Evolutionary conservation across 2,329 filamentous ascomycete species (phyloP).

Genomic region (Teratosphaeria viscida): DNA sequence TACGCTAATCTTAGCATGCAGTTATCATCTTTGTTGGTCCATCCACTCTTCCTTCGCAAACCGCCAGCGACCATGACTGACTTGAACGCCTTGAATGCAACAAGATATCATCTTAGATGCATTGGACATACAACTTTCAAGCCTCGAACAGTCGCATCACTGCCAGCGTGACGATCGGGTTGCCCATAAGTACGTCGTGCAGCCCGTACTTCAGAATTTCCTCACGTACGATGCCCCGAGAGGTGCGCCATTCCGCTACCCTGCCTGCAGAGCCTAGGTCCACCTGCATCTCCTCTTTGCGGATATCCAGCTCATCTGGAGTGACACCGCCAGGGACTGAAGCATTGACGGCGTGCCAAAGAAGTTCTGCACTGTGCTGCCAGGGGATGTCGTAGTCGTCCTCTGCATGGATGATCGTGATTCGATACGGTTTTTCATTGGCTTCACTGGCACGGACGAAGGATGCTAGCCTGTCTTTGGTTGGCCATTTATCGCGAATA

Average conservation of each 20-base stretch:
- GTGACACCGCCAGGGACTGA: constrained; percentile 27
- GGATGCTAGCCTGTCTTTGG: constrained; percentile 37
- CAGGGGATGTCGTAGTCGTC: constrained; percentile 45
- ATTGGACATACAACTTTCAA: not conserved
- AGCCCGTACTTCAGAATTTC: constrained; percentile 47
- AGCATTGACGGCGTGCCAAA: constrained; percentile 47
- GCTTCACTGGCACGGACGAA: constrained; percentile 33
- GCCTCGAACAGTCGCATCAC: constrained; percentile 38
- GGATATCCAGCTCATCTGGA: constrained; percentile 36
- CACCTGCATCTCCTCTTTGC: constrained; percentile 31
- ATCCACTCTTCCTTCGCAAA: no score
- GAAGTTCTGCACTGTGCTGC: constrained; percentile 40
- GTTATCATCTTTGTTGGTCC: no score
- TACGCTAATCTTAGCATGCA: no score
- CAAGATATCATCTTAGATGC: not conserved
- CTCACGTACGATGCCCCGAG: constrained; percentile 41
- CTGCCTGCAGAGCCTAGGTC: constrained; percentile 42
- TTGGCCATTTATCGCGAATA: constrained; percentile 41
- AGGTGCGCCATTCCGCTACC: constrained; percentile 37
- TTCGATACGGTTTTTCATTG: constrained; percentile 28
- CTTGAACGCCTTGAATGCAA: no score
- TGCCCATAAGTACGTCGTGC: constrained; percentile 50
- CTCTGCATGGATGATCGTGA: constrained; percentile 42
- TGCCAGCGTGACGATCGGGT: constrained; percentile 44
- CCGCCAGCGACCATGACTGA: no score